A percentile compares a stretch with the other conserved stretches of the same genome.
Evolutionary conservation across 225 moss, liverwort and hornwort species (phyloP).

Genomic region (Pseudisothecium myosuroides): DNA sequence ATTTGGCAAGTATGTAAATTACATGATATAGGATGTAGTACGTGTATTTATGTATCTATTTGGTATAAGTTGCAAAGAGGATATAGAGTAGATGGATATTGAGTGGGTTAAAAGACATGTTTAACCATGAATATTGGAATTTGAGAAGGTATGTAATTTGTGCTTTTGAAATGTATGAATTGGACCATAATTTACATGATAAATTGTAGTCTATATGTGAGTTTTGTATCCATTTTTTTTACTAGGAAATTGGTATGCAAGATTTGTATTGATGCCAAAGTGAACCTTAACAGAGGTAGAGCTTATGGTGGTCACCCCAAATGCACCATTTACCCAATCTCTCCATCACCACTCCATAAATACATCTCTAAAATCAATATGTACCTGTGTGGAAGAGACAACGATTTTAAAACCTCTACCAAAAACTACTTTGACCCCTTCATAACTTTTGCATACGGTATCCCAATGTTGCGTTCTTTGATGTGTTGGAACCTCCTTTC

Average conservation of each 20-base stretch:
- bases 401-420: not conserved
- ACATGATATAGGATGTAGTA: not conserved
- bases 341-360: accelerated
- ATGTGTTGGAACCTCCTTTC: too few relatives aligned
- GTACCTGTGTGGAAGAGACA: not conserved
- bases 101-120: too few relatives aligned
- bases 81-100: too few relatives aligned
- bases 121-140: too few relatives aligned
- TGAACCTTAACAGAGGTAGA: too few relatives aligned
- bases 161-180: too few relatives aligned
- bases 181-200: not conserved
- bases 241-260: not conserved
- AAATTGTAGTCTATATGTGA: not conserved
- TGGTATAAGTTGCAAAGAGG: too few relatives aligned
- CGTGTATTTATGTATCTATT: accelerated
- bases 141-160: too few relatives aligned
- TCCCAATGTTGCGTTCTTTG: not conserved
- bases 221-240: not conserved
- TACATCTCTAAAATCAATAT: not conserved
- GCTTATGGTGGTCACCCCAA: not conserved
- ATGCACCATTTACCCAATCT: accelerated
- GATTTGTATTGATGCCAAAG: not conserved
- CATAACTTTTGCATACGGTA: not conserved
- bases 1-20: not conserved
- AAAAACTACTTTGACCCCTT: not conserved